These are phyloP conservation scores for Ustilago nuda DNA, from an alignment of 1,284 basidiomycete species.

Conservation along the genomic window DNA sequence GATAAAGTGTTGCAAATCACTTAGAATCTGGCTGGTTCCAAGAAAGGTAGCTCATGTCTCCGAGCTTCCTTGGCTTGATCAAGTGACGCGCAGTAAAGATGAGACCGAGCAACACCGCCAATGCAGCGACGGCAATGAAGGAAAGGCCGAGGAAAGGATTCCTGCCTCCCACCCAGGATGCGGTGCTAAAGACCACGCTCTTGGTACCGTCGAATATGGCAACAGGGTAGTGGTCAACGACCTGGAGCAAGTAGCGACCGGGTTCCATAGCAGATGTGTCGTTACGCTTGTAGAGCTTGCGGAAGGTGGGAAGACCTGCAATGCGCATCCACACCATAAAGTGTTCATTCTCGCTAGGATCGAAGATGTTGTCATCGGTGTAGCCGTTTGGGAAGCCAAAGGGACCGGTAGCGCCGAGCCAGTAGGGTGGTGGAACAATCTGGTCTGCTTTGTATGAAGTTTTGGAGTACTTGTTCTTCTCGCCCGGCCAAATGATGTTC, in stretches of 20 bases:
- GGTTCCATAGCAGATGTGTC: conserved; percentile 79
- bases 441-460: conserved; percentile 71
- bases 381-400: conserved; percentile 80
- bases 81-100: conserved; percentile 91
- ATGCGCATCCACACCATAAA: conserved; percentile 99
- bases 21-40: conserved; percentile 62
- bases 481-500: conserved; percentile 94
- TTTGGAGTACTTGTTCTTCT: conserved; percentile 83
- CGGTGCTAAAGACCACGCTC: conserved; percentile 94
- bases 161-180: conserved; percentile 97
- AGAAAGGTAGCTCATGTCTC: conserved; percentile 69
- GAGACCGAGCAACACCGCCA: conserved; percentile 88
- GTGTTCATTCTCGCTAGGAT: conserved; percentile 85
- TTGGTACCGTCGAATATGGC: conserved; percentile 92
- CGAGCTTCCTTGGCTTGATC: conserved; percentile 85
- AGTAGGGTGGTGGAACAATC: conserved; percentile 93
- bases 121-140: conserved; percentile 86
- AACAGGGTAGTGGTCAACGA: conserved; percentile 94
- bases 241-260: conserved; percentile 81
- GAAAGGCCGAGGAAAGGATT: conserved; percentile 97
- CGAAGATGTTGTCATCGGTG: conserved; percentile 76
- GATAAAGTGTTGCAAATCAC: conserved; percentile 4
- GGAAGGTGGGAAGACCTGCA: conserved; percentile 94
- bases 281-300: conserved; percentile 92
- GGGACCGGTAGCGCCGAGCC: conserved; percentile 69